Conservation (phyloP, 176 grass and related monocot species). For the Eleusine coracana region DNA sequence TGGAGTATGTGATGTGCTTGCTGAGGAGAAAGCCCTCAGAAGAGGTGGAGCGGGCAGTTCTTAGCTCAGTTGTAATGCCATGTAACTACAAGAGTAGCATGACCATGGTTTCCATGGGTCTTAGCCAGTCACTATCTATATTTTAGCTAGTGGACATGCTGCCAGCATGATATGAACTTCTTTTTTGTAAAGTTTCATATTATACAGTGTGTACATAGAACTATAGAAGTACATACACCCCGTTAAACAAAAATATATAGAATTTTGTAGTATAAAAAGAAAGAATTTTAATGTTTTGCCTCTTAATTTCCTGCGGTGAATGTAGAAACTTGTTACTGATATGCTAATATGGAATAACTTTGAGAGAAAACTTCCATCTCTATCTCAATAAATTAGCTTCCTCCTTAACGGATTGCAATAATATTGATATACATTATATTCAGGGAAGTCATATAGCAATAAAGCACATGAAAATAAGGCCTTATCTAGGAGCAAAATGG, state of each 20-base stretch:
- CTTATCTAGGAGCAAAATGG: neutral
- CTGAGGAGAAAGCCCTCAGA: slow-evolving; percentile 52
- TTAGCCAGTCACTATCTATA: slow-evolving; percentile 44
- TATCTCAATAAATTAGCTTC: neutral
- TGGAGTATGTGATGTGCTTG: slow-evolving; percentile 68
- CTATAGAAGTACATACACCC: slow-evolving; percentile 10
- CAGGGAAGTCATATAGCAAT: slow-evolving; percentile 1
- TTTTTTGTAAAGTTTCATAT: slow-evolving; percentile 15
- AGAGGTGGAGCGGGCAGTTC: slow-evolving; percentile 62
- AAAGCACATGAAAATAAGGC: slow-evolving; percentile 6
- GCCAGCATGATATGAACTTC: neutral
- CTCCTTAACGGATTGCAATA: neutral
- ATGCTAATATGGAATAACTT: neutral
- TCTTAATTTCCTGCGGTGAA: slow-evolving; percentile 2
- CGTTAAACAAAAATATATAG: slow-evolving; percentile 2
- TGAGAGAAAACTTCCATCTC: neutral
- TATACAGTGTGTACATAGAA: slow-evolving; percentile 31
- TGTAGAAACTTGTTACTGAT: neutral
- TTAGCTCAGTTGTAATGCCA: slow-evolving; percentile 54
- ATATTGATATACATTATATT: neutral
- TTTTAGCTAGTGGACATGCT: slow-evolving; percentile 40
- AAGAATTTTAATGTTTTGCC: neutral
- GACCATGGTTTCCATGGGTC: slow-evolving; percentile 18
- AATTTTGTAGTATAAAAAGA: slow-evolving; percentile 17
- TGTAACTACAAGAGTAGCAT: slow-evolving; percentile 44